Conservation (phyloP, 768 basidiomycete species). For the Mycena galericulata region DNA sequence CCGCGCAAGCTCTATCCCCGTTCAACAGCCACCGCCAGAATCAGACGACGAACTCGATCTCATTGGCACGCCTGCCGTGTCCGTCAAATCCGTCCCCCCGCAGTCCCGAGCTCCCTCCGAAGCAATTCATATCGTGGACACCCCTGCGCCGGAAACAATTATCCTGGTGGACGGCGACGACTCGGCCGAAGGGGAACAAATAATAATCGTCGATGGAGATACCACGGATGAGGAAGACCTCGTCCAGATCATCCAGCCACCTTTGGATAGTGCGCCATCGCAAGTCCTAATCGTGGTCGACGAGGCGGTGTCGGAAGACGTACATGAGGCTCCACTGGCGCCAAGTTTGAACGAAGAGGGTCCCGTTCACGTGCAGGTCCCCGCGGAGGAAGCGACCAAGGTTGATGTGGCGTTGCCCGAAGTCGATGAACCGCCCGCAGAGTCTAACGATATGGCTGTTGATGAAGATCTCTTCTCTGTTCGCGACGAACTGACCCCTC, state of each 20-base stretch:
- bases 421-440: conserved; percentile 21
- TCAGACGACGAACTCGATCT: conserved; percentile 56
- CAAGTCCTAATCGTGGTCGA: conserved; percentile 30
- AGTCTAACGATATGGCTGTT: conserved; percentile 27
- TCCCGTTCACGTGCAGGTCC: conserved; percentile 23
- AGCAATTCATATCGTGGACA: conserved; percentile 1
- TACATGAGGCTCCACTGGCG: conserved; percentile 22
- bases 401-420: conserved; percentile 29
- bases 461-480: conserved; percentile 34
- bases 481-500: conserved; percentile 32
- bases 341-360: conserved; percentile 18
- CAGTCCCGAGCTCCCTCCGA: conserved; percentile 31
- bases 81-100: conserved; percentile 25
- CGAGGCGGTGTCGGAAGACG: conserved; percentile 12
- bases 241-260: conserved; percentile 20
- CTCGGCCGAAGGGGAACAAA: conserved; percentile 17
- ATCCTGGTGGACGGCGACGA: conserved; percentile 31
- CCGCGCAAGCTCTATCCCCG: conserved; percentile 27
- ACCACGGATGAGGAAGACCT: conserved; percentile 34
- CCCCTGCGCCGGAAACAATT: conserved; percentile 11
- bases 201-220: conserved; percentile 24
- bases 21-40: conserved; percentile 29
- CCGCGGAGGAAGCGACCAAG: conserved; percentile 34
- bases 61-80: conserved; percentile 44
- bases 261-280: conserved; percentile 1